These are phyloP conservation scores for Penicillium maclennaniae DNA, from an alignment of 495 filamentous ascomycete species.

Conservation along the genomic window DNA sequence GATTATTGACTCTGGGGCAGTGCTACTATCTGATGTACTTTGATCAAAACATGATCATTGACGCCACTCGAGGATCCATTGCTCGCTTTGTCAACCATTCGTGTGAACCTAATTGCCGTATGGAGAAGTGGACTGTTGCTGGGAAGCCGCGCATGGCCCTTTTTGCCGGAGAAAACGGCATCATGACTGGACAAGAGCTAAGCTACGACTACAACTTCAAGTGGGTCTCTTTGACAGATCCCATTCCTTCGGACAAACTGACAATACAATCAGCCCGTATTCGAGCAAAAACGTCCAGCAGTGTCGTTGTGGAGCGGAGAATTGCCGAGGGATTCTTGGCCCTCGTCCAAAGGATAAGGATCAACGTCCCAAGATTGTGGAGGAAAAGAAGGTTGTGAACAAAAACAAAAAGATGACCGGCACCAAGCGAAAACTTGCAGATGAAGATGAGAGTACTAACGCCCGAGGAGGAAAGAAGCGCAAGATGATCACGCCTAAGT, in stretches of 20 bases:
- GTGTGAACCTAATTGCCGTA: slow-evolving; percentile 93
- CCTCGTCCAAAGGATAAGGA: slow-evolving; percentile 60
- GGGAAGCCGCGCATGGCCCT: slow-evolving; percentile 95
- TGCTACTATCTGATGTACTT: slow-evolving; percentile 98
- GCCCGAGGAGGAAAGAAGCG: slow-evolving; percentile 34
- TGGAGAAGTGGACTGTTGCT: slow-evolving; percentile 96
- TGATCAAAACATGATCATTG: slow-evolving; percentile 97
- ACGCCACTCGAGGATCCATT: slow-evolving; percentile 91
- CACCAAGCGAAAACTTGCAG: slow-evolving; percentile 31
- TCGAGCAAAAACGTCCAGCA: slow-evolving; percentile 77
- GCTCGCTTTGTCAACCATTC: slow-evolving; percentile 98
- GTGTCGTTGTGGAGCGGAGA: slow-evolving; percentile 73
- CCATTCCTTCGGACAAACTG: neutral
- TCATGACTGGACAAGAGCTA: slow-evolving; percentile 91
- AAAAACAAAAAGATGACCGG: slow-evolving; percentile 39
- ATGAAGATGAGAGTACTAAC: slow-evolving; percentile 18
- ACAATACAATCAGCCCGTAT: slow-evolving; percentile 50
- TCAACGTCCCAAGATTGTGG: slow-evolving; percentile 37
- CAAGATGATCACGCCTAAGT: slow-evolving; percentile 29
- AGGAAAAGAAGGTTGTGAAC: slow-evolving; percentile 17
- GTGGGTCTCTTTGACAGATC: slow-evolving; percentile 30
- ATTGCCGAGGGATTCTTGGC: slow-evolving; percentile 75
- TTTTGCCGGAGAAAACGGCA: slow-evolving; percentile 83
- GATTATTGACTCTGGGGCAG: slow-evolving; percentile 40
- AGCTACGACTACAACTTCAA: slow-evolving; percentile 99